A percentile compares a stretch with the other conserved stretches of the same genome.
phyloP scores from a whole-genome alignment of 768 basidiomycete genomes.

The Mycena rosella region DNA sequence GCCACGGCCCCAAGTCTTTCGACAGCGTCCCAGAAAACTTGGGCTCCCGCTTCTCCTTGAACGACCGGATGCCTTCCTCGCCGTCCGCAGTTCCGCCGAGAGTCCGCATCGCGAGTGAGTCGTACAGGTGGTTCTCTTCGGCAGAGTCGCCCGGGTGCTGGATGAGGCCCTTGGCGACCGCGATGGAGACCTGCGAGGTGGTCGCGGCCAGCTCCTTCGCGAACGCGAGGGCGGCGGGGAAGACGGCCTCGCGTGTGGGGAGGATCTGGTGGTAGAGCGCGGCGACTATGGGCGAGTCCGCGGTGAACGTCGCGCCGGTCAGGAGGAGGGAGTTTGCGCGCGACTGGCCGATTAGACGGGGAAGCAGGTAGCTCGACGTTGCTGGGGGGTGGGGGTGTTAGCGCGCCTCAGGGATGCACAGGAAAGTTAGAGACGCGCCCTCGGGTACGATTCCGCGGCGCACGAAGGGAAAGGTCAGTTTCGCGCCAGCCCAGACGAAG shows the following conservation, averaged over 20 bases:
- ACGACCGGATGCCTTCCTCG: slow-evolving; percentile 61
- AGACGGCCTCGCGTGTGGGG: slow-evolving; percentile 63
- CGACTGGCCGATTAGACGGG: slow-evolving; percentile 65
- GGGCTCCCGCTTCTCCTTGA: slow-evolving; percentile 60
- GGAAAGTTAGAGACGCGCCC: slow-evolving; percentile 47
- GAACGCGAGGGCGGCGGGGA: slow-evolving; percentile 64
- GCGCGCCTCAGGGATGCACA: background rate
- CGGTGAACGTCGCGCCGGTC: slow-evolving; percentile 57
- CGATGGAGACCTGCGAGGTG: slow-evolving; percentile 64
- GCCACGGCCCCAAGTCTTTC: slow-evolving; percentile 55
- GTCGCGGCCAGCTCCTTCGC: slow-evolving; percentile 64
- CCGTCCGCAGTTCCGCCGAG: slow-evolving; percentile 56
- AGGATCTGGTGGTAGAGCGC: slow-evolving; percentile 62
- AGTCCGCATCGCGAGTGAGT: slow-evolving; percentile 62
- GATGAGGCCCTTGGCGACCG: slow-evolving; percentile 65
- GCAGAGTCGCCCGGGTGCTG: slow-evolving; percentile 62
- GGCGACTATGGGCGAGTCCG: slow-evolving; percentile 58
- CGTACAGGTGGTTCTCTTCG: slow-evolving; percentile 68
- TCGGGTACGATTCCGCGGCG: slow-evolving; percentile 63
- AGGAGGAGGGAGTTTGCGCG: slow-evolving; percentile 65
- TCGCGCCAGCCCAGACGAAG: slow-evolving; percentile 65
- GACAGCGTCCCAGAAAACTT: slow-evolving; percentile 61
- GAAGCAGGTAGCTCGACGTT: slow-evolving; percentile 63
- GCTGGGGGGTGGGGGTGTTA: slow-evolving; percentile 39
- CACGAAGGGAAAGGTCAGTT: slow-evolving; percentile 63